A percentile compares a stretch with the other conserved stretches of the same genome.
These are phyloP conservation scores for Cucumis melo DNA, from an alignment of 306 rosid genomes.

Conservation along the genomic window DNA sequence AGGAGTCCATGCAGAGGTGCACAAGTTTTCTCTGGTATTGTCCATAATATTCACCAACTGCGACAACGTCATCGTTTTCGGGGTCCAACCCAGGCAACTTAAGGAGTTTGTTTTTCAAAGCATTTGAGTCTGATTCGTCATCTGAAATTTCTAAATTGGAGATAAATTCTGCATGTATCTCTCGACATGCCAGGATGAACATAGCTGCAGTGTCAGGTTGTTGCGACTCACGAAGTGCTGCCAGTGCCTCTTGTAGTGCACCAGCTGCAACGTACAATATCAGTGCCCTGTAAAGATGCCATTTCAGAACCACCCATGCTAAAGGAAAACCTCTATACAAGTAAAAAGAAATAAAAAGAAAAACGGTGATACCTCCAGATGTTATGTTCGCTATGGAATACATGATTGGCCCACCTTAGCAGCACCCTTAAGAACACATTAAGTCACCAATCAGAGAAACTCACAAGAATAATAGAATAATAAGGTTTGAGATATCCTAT, in stretches of 20 bases:
- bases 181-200: constrained; percentile 94
- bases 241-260: constrained; percentile 85
- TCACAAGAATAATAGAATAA: background rate
- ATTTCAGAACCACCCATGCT: constrained; percentile 13
- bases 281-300: constrained; percentile 62
- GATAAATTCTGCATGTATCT: constrained; percentile 49
- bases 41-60: constrained; percentile 69
- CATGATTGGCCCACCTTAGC: constrained; percentile 85
- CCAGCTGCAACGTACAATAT: constrained; percentile 91
- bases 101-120: constrained; percentile 25
- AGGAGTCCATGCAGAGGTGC: constrained; percentile 91
- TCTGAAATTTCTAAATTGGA: constrained; percentile 29
- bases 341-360: background rate
- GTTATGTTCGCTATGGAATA: constrained; percentile 59
- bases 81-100: constrained; percentile 63
- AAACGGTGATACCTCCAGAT: constrained; percentile 71
- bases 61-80: constrained; percentile 61
- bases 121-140: constrained; percentile 39
- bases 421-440: constrained; percentile 55
- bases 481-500: background rate
- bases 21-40: constrained; percentile 80
- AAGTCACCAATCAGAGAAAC: constrained; percentile 1
- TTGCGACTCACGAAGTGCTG: constrained; percentile 83
- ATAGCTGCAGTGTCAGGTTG: constrained; percentile 90
- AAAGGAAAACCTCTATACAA: background rate